Evolutionary conservation across 2,329 filamentous ascomycete genomes (phyloP), one percentile per base, ranked within the genome.

Genomic region (Pestalotiopsis sp.): DNA sequence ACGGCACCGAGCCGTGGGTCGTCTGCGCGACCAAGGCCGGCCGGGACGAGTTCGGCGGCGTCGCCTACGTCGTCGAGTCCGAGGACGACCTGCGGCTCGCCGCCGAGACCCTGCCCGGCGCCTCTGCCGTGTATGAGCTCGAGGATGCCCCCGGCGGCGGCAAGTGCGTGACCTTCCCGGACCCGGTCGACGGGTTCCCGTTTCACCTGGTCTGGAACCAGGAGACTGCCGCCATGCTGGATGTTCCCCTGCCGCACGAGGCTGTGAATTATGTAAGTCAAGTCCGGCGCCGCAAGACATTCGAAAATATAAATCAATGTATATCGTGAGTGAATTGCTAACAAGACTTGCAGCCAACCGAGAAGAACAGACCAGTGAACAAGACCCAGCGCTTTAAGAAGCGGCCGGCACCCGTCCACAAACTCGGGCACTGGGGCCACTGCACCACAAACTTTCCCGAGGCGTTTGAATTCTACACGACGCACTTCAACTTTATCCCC

Each of bases 191-290:
- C 68, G 85, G 84, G 0, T 89, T 85, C 69, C 85, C 86, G 1
- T 84, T 90, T 73, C 87, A 89, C 73, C 80, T 91, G 0, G 82
- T 91, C 1, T 79, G 85, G 71, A 88, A 86, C 1, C 88, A 91
- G 75, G 75, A 76, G 6, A 74, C 74, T 4, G 80, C 79, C 0
- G 79, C 81, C 65, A 76, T 78, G 65, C 62, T 77, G 27, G 75
- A 80, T 45, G 79, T 80, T 3, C 79, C 80, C 38, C 79, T 83
- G 66, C 78, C 82, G 3, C 74, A 83, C 66, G 67, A 84, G 66
- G 76, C 83, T 70, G 75, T 85, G 76, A 83, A 89, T 79, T 85
- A 82, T 76, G 79, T 80, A 67, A 74, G 79, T 66, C n/a, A 9
- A 17, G 20, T 25, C 13, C 7, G 3, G 14, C 20, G 3, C 5